Base-by-base conservation (phyloP, 306 rosid genomes). In the Prunus mongolica region DNA sequence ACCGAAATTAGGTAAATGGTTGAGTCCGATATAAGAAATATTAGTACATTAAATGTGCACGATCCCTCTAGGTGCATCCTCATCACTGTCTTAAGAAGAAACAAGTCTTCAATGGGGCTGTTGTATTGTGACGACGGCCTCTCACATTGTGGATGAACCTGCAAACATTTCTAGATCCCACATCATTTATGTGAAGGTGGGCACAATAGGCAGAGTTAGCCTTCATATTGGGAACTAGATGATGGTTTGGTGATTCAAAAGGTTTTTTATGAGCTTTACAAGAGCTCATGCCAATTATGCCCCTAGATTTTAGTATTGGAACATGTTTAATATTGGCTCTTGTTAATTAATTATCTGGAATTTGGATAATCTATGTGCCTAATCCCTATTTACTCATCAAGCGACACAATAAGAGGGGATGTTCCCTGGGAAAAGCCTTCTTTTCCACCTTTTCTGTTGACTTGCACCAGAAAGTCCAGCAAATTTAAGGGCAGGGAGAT, bases 391-490 rank as follows among this genome's bases (percentile, higher is more conserved):
- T 38, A 38, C 44, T 38, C 44, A 38, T 38, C 44, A 38, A 38
- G 44, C 44, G 44, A 38, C 44, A 38, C 44, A 38, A 55, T 19
- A 57, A 65, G 78, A 76, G 60, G 38, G 75, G 64, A 14, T 71
- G 69, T 70, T 80, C 77, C 46, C 47, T 20, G 14, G 52, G 41
- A 79, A 79, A 60, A 67, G 46, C 51, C 20, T 34, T 64, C 46
- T 78, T 68, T 3, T 47, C 20, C 56, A 73, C 60, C 69, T 64
- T 82, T 80, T 58, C 0, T 72, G 84, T 80, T 80, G 87, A 82
- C 85, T 78, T 74, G 55, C 30, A 45, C 80, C 32, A 80, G 55
- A 76, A 86, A 84, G 85, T 78, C 45, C 7, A 69, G 65, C 27
- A 67, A 80, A 71, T 80, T 77, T 77, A 65, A 80, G 85, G 24